Evolutionary conservation across 129 eudicot genomes (phyloP), one percentile per base, ranked within the genome.

Genomic region (Escallonia herrerae): DNA sequence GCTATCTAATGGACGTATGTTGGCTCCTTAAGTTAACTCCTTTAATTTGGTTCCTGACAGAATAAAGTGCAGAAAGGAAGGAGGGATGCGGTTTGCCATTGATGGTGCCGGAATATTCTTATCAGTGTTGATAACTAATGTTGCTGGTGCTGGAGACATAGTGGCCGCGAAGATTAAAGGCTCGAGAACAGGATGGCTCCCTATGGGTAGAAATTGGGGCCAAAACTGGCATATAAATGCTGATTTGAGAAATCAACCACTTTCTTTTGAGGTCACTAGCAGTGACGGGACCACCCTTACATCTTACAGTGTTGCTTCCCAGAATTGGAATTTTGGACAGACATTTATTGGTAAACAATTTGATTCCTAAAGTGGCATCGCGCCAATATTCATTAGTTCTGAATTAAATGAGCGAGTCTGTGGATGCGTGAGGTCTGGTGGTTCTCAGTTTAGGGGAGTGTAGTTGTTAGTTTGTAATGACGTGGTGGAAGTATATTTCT

Each of bases 131-230:
- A 86, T 93, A 62, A 79, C 84, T 71, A 93, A 93, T 38, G 96
- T 93, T 53, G 98, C 85, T 14, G 96, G 96, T 66, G 87, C 80
- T 3, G 98, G 98, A 56, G 96, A 91, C 54, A 63, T 91, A 76
- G 48, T 55, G 33, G 96, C 80, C 3, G 95, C 83, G 73, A 91
- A 91, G 76, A 72, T 91, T 13, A 91, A 91, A 71, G 98, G 98
- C 40, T 87, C 96, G 8, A 78, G 84, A 76, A 91, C 98, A 0
- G 96, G 98, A 58, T 91, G 98, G 98, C 95, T 91, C 47, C 96
- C 89, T 6, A 91, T 91, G 98, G 86, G 87, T 58, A 79, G 96
- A 64, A 88, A 85, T 65, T 93, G 96, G 96, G 98, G 98, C 1
- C 96, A 85, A 58, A 88, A 93, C 69, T 93, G 98, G 96, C 96